A percentile compares a stretch with the other conserved stretches of the same genome.
Evolutionary conservation across 306 rosid species (phyloP).

Genomic region (Gastrolobium bilobum): DNA sequence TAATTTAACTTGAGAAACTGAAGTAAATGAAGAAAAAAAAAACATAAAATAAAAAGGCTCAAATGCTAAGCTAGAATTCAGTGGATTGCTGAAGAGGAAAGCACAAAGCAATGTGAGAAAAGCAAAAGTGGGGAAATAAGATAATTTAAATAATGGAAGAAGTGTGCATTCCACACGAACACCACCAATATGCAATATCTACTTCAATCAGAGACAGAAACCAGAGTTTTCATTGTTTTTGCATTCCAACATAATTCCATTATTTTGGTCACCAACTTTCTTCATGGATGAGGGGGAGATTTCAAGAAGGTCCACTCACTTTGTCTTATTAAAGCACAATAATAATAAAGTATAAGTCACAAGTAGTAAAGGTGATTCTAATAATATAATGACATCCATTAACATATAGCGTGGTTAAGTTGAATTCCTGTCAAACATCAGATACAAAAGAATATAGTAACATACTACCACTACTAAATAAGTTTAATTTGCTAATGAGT

Average conservation of each 20-base stretch:
- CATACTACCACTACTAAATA: background rate
- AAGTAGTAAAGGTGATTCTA: slow-evolving; percentile 1
- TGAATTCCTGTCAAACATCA: background rate
- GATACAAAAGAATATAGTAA: background rate
- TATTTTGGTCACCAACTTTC: slow-evolving; percentile 48
- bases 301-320: slow-evolving; percentile 48
- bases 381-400: slow-evolving; percentile 45
- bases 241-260: slow-evolving; percentile 48
- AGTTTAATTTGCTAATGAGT: background rate
- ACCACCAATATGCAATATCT: slow-evolving; percentile 63
- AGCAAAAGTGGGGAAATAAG: slow-evolving; percentile 54
- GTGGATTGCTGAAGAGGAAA: slow-evolving; percentile 84
- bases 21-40: background rate
- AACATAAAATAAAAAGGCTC: background rate
- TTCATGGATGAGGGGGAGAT: slow-evolving; percentile 35
- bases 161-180: slow-evolving; percentile 81
- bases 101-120: slow-evolving; percentile 53
- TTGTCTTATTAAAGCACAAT: slow-evolving; percentile 41
- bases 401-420: slow-evolving; percentile 12
- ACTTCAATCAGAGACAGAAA: slow-evolving; percentile 35
- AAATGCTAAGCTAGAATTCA: slow-evolving; percentile 14
- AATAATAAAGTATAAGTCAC: slow-evolving; percentile 34
- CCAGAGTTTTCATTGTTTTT: slow-evolving; percentile 42
- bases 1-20: slow-evolving; percentile 9
- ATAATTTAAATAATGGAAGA: slow-evolving; percentile 62